These are phyloP conservation scores for Salix arbutifolia DNA, from an alignment of 345 rosid genomes.

Conservation along the genomic window DNA sequence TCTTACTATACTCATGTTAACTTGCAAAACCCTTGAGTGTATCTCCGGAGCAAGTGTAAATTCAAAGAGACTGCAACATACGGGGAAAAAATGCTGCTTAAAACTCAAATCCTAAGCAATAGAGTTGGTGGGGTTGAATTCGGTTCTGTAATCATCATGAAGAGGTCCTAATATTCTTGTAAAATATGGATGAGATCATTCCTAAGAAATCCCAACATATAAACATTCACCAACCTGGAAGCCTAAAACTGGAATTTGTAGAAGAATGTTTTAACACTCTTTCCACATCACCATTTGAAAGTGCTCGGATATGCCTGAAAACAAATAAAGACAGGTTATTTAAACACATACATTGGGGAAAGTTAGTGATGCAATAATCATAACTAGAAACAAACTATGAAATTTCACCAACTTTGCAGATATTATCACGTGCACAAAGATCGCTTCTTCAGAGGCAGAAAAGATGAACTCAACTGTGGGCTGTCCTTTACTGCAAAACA, in stretches of 20 bases:
- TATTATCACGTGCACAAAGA: conserved; percentile 78
- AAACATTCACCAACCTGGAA: conserved; percentile 68
- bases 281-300: conserved; percentile 74
- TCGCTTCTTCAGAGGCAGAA: conserved; percentile 92
- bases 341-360: background rate
- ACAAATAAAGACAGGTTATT: conserved; percentile 10
- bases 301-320: conserved; percentile 74
- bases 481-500: conserved; percentile 76
- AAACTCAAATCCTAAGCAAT: background rate
- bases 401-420: conserved; percentile 78
- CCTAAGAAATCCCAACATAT: background rate
- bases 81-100: background rate
- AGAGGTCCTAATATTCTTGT: background rate
- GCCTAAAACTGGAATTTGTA: conserved; percentile 48
- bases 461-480: conserved; percentile 85
- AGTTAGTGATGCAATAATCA: background rate
- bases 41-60: background rate
- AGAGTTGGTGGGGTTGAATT: background rate
- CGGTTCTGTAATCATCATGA: background rate
- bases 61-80: background rate
- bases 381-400: conserved; percentile 8
- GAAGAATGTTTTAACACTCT: conserved; percentile 54
- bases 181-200: background rate
- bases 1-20: background rate
- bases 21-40: background rate